A percentile compares a stretch with the other conserved stretches of the same genome.
Conservation (phyloP, 1,284 basidiomycete genomes). For the Thelephora terrestris region DNA sequence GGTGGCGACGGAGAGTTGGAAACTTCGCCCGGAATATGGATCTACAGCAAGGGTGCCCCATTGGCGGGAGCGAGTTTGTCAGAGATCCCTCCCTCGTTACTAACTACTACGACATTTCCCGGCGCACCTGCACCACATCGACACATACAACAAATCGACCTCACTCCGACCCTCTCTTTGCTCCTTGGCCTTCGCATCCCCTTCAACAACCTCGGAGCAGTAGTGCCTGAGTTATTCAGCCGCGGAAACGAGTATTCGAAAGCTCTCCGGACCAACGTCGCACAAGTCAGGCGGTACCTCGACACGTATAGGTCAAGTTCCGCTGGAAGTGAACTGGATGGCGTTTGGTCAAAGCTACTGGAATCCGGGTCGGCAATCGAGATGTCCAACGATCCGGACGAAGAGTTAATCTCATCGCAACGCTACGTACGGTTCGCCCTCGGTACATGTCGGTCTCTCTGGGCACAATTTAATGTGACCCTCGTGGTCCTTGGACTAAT, state of each 20-base stretch:
- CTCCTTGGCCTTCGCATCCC: conserved; percentile 91
- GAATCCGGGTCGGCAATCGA: conserved; percentile 32
- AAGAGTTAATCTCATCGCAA: conserved; percentile 30
- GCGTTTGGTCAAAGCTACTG: conserved; percentile 43
- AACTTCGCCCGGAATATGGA: conserved; percentile 82
- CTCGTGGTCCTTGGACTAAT: conserved; percentile 65
- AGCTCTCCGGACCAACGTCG: conserved; percentile 67
- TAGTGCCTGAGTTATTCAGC: conserved; percentile 85
- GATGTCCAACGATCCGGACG: conserved; percentile 14
- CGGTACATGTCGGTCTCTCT: conserved; percentile 69
- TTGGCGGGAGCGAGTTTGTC: conserved; percentile 25
- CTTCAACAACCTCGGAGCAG: conserved; percentile 86
- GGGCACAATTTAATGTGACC: conserved; percentile 87
- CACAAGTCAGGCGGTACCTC: conserved; percentile 75
- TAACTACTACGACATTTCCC: conserved; percentile 54
- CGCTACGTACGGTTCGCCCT: conserved; percentile 61
- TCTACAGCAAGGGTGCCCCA: conserved; percentile 69
- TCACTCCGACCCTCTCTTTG: conserved; percentile 86
- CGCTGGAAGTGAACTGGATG: conserved; percentile 65
- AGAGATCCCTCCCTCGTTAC: conserved; percentile 35
- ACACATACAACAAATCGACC: conserved; percentile 86
- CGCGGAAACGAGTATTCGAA: conserved; percentile 22
- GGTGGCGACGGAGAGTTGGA: conserved; percentile 88
- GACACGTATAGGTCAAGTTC: conserved; percentile 62
- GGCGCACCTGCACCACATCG: conserved; percentile 47